These are phyloP conservation scores for Cudoniella acicularis DNA, from an alignment of 495 filamentous ascomycete species.

Conservation along the genomic window DNA sequence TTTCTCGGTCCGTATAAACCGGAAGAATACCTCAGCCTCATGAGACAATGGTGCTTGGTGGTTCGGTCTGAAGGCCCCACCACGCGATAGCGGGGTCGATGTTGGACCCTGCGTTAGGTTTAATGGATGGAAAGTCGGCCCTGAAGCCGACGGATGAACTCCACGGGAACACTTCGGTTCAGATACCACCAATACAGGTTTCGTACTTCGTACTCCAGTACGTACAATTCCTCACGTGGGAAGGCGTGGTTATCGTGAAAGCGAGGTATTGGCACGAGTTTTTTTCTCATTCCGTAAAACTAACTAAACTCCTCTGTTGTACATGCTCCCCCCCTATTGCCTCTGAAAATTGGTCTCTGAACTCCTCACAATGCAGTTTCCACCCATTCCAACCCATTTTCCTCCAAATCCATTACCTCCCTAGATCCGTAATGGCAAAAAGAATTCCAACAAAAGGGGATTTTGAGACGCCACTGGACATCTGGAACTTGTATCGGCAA, in stretches of 20 bases:
- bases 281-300: not conserved
- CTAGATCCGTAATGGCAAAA: not conserved
- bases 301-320: not conserved
- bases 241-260: not conserved
- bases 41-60: constrained; percentile 1
- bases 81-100: not conserved
- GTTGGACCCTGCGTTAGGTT: not conserved
- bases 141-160: not conserved
- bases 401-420: not conserved
- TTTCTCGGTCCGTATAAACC: constrained; percentile 21
- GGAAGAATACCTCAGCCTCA: constrained; percentile 9
- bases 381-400: not conserved
- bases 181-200: not conserved
- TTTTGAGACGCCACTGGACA: not conserved
- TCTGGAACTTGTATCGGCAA: not conserved
- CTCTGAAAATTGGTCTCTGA: not conserved
- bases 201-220: too few species aligned
- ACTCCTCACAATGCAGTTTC: not conserved
- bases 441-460: not conserved
- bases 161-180: not conserved
- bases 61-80: constrained; percentile 10
- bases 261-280: not conserved
- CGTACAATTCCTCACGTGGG: too few species aligned
- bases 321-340: not conserved
- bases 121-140: not conserved